These are phyloP conservation scores for Plasmodium fragile DNA, from an alignment of 169 alveolate genomes.

Conservation along the genomic window DNA sequence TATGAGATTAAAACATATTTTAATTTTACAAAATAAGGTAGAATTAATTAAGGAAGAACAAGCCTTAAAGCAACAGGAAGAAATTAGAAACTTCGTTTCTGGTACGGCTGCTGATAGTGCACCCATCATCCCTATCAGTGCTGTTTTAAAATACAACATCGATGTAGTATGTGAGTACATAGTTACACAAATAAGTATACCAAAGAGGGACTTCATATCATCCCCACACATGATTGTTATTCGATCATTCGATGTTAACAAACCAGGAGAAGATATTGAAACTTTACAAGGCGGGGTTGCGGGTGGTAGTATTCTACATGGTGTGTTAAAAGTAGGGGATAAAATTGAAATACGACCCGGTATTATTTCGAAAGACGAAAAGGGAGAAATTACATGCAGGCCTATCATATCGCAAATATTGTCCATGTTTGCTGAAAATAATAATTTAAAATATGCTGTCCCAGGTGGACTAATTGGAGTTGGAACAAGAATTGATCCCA, in stretches of 20 bases:
- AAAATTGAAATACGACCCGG: constrained; percentile 99
- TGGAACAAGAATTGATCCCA: constrained; percentile 98
- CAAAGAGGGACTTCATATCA: constrained; percentile 97
- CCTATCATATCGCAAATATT: constrained; percentile 92
- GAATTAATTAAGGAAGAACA: constrained; percentile 97
- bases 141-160: constrained; percentile 97
- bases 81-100: constrained; percentile 92
- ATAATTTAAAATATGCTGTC: constrained; percentile 97
- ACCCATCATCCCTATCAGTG: constrained; percentile 97
- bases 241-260: constrained; percentile 99
- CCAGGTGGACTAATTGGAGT: constrained; percentile 98
- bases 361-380: constrained; percentile 91
- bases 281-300: constrained; percentile 99
- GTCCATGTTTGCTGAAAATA: constrained; percentile 97
- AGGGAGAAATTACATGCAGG: constrained; percentile 91
- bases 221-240: constrained; percentile 98
- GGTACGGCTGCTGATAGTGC: constrained; percentile 98
- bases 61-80: constrained; percentile 96
- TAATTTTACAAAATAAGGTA: constrained; percentile 98
- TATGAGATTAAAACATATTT: constrained; percentile 97
- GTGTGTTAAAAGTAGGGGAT: constrained; percentile 97
- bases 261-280: constrained; percentile 98
- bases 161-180: constrained; percentile 97
- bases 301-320: constrained; percentile 98
- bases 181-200: constrained; percentile 95